Percentiles rank a stretch among this genome's conserved stretches.
Conservation (phyloP, 768 basidiomycete species). For the Boletus rex-veris region DNA sequence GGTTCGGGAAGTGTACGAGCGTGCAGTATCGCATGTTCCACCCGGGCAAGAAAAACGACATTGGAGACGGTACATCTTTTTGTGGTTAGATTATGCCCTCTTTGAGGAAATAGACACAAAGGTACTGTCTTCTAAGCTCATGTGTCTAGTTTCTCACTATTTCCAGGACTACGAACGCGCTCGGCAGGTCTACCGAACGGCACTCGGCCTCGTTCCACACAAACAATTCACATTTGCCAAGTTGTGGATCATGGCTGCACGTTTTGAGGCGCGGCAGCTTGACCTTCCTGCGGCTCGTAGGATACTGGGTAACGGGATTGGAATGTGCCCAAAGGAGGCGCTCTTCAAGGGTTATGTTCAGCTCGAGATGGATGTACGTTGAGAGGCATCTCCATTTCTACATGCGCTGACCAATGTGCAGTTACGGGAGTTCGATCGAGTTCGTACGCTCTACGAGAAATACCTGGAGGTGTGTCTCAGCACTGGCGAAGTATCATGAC, state of each 20-base stretch:
- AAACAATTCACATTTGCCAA: slow-evolving; percentile 98
- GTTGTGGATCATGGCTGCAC: slow-evolving; percentile 89
- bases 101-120: slow-evolving; percentile 97
- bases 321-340: slow-evolving; percentile 94
- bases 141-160: neutral
- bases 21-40: slow-evolving; percentile 93
- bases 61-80: slow-evolving; percentile 86
- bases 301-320: slow-evolving; percentile 84
- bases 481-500: neutral
- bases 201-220: slow-evolving; percentile 85
- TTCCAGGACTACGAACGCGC: slow-evolving; percentile 77
- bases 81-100: slow-evolving; percentile 93
- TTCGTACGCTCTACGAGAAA: slow-evolving; percentile 87
- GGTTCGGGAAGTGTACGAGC: slow-evolving; percentile 91
- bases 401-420: slow-evolving; percentile 28
- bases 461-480: slow-evolving; percentile 71
- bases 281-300: slow-evolving; percentile 84
- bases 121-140: slow-evolving; percentile 37
- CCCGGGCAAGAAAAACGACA: slow-evolving; percentile 91
- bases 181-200: slow-evolving; percentile 90
- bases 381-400: neutral
- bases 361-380: slow-evolving; percentile 78
- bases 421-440: slow-evolving; percentile 95
- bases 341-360: slow-evolving; percentile 97
- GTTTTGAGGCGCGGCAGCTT: slow-evolving; percentile 84